Conservation (phyloP, 2,329 filamentous ascomycete genomes). For the Pseudogymnoascus sp. region DNA sequence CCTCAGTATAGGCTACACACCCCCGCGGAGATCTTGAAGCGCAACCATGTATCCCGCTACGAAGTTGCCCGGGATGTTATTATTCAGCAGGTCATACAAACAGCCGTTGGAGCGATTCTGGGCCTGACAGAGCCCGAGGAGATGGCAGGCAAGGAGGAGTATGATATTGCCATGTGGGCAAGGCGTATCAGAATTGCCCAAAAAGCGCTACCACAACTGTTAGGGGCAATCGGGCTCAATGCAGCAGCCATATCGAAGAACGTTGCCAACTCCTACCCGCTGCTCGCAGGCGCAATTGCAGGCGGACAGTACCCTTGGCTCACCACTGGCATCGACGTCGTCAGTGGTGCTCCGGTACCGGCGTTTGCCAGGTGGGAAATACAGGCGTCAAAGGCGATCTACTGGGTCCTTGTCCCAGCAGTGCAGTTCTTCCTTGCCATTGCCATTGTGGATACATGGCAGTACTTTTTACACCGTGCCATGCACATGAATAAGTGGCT, state of each 20-base stretch:
- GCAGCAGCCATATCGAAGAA: constrained; percentile 67
- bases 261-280: constrained; percentile 60
- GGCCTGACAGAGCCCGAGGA: constrained; percentile 66
- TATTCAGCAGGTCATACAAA: constrained; percentile 85
- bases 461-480: constrained; percentile 90
- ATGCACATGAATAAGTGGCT: constrained; percentile 99
- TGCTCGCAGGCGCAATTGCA: constrained; percentile 65
- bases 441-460: constrained; percentile 84
- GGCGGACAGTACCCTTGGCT: constrained; percentile 76
- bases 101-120: constrained; percentile 58
- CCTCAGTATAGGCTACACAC: constrained; percentile 91
- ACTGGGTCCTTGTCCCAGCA: constrained; percentile 67
- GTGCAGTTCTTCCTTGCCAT: constrained; percentile 71
- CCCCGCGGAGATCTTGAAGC: constrained; percentile 77
- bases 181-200: constrained; percentile 72
- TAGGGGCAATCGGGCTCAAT: constrained; percentile 69
- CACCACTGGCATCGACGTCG: constrained; percentile 47
- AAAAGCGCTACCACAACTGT: constrained; percentile 62
- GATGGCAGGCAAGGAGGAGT: constrained; percentile 67
- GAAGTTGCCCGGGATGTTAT: constrained; percentile 87
- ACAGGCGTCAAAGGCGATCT: constrained; percentile 63
- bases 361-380: constrained; percentile 82
- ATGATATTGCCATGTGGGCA: constrained; percentile 87
- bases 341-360: constrained; percentile 47
- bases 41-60: constrained; percentile 75